Evolutionary conservation across 179 eudicot genomes (phyloP).

Genomic region (Actinidia chinensis): DNA sequence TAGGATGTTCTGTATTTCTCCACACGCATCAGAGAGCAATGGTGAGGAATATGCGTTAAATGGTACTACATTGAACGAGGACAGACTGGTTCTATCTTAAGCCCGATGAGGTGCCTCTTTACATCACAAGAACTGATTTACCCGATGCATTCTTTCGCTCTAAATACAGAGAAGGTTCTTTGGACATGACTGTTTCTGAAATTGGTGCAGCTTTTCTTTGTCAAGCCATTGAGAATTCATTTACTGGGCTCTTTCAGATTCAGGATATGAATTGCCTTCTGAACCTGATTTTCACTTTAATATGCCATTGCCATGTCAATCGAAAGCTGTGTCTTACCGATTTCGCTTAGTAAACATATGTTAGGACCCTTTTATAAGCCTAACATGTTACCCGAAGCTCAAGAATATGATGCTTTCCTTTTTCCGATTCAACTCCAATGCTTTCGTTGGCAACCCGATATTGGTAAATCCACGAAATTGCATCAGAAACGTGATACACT

Average conservation of each 20-base stretch:
- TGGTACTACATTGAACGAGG: slow-evolving; percentile 24
- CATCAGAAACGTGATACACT: too few species aligned
- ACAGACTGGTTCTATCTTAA: too few species aligned
- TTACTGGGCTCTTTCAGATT: slow-evolving; percentile 31
- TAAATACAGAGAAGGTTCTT: slow-evolving; percentile 45
- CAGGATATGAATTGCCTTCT: slow-evolving; percentile 27
- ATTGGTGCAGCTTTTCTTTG: slow-evolving; percentile 70
- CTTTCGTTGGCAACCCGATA: too few species aligned
- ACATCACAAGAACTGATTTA: slow-evolving; percentile 76
- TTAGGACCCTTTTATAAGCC: slow-evolving; percentile 40
- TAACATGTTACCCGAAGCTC: slow-evolving; percentile 31
- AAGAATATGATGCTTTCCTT: slow-evolving; percentile 19
- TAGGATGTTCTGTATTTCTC: slow-evolving; percentile 38
- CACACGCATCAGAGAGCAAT: slow-evolving; percentile 14
- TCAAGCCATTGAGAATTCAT: slow-evolving; percentile 43
- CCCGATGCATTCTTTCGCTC: slow-evolving; percentile 51
- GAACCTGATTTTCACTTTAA: slow-evolving; percentile 38
- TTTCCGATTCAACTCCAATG: too few species aligned
- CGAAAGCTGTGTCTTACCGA: slow-evolving; percentile 49
- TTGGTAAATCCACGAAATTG: too few species aligned
- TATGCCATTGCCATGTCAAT: slow-evolving; percentile 54
- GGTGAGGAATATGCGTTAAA: slow-evolving; percentile 21
- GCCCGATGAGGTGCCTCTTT: slow-evolving; percentile 50
- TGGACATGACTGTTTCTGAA: slow-evolving; percentile 69
- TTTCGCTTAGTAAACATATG: slow-evolving; percentile 49